A percentile compares a stretch with the other conserved stretches of the same genome.
Evolutionary conservation across 73 alveolate species (phyloP).

Genomic region (Uronychia binucleata): DNA sequence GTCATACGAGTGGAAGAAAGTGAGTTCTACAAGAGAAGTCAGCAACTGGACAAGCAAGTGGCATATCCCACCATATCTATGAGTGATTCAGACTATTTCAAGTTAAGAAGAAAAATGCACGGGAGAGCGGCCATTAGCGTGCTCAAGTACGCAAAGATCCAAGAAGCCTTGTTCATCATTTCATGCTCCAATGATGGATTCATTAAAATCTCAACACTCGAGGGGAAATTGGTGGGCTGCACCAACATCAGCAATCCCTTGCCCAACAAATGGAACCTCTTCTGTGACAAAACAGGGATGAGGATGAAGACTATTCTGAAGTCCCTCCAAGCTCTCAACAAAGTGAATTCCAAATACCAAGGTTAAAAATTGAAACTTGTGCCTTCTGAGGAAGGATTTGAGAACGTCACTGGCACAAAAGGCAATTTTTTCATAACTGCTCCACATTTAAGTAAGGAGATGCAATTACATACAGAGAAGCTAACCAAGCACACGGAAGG

Average conservation of each 20-base stretch:
- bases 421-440: background rate
- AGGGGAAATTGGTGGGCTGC: conserved; percentile 27
- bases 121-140: conserved; percentile 19
- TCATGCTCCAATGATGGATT: conserved; percentile 41
- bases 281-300: conserved; percentile 31
- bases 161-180: conserved; percentile 11
- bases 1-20: conserved; percentile 5
- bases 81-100: background rate
- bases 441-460: conserved; percentile 20
- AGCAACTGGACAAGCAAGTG: background rate
- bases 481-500: conserved; percentile 20
- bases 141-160: conserved; percentile 9
- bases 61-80: background rate
- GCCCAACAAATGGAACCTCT: conserved; percentile 48
- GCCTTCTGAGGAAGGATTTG: no score
- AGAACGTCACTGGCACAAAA: background rate
- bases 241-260: conserved; percentile 38
- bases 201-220: conserved; percentile 12
- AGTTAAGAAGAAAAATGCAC: conserved; percentile 15
- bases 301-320: conserved; percentile 27
- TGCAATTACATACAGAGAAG: conserved; percentile 18
- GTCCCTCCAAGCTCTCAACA: conserved; percentile 22
- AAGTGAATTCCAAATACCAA: conserved; percentile 11
- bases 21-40: conserved; percentile 15
- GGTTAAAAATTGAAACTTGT: conserved; percentile 6